Conservation (phyloP, 768 basidiomycete genomes). For the Boletus edulis region DNA sequence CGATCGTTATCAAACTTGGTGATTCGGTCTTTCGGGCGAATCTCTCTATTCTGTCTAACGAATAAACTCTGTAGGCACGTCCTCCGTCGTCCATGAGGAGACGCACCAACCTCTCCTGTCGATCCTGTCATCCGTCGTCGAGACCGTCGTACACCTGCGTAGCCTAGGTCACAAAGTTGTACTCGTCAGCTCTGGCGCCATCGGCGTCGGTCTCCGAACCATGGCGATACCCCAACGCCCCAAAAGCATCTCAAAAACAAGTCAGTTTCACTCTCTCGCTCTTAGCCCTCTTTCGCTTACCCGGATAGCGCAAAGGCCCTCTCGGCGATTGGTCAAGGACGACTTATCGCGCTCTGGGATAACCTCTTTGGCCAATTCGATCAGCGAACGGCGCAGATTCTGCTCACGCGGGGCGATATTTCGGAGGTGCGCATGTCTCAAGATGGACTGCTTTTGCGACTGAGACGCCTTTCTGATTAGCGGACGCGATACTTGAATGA, state of each 20-base stretch:
- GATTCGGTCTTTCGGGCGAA: slow-evolving; percentile 14
- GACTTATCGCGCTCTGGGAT: slow-evolving; percentile 96
- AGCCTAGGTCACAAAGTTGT: slow-evolving; percentile 89
- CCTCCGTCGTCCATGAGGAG: slow-evolving; percentile 93
- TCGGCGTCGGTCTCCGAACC: slow-evolving; percentile 89
- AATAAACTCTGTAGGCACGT: slow-evolving; percentile 55
- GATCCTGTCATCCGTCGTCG: slow-evolving; percentile 87
- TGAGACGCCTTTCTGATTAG: slow-evolving; percentile 40
- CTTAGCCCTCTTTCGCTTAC: slow-evolving; percentile 11
- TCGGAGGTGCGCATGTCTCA: slow-evolving; percentile 67
- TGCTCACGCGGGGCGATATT: slow-evolving; percentile 94
- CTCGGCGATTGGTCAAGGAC: slow-evolving; percentile 95
- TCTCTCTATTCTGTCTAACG: slow-evolving; percentile 7
- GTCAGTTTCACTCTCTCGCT: slow-evolving; percentile 39
- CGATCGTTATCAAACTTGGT: slow-evolving; percentile 89
- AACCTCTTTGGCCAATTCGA: slow-evolving; percentile 92
- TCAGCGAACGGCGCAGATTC: slow-evolving; percentile 93
- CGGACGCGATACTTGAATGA: slow-evolving; percentile 95
- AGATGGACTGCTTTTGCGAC: neutral
- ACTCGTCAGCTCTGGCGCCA: slow-evolving; percentile 96
- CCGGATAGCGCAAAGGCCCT: slow-evolving; percentile 62
- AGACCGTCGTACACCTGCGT: slow-evolving; percentile 80
- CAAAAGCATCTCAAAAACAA: slow-evolving; percentile 89
- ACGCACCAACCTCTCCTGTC: slow-evolving; percentile 92
- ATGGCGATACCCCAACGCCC: slow-evolving; percentile 83